Evolutionary conservation across 805 yeast species (phyloP).

Genomic region (Sungouiozyma ichnusensis): DNA sequence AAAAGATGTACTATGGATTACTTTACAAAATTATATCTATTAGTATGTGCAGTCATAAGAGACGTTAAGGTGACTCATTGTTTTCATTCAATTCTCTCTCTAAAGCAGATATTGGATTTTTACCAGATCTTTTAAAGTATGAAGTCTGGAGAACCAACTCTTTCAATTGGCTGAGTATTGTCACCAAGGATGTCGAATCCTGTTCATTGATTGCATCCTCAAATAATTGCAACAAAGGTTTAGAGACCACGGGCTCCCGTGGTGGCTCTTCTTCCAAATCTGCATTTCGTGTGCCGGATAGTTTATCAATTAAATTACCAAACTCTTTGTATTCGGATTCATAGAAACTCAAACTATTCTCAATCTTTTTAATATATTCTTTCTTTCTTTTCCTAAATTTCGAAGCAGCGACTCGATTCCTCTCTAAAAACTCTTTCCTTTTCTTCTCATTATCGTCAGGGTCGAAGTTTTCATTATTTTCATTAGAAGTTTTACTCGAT

Average conservation of each 20-base stretch:
- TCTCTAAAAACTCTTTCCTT: slow-evolving; percentile 65
- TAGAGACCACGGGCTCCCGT: not conserved
- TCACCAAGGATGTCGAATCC: not conserved
- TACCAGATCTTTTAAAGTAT: slow-evolving; percentile 1
- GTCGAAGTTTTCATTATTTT: slow-evolving; percentile 28
- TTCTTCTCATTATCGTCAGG: slow-evolving; percentile 59
- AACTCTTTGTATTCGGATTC: slow-evolving; percentile 56
- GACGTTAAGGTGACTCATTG: not conserved
- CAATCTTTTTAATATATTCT: slow-evolving; percentile 74
- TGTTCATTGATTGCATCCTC: slow-evolving; percentile 13
- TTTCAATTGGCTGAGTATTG: not conserved
- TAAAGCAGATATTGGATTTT: slow-evolving; percentile 4
- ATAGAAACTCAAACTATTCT: slow-evolving; percentile 62
- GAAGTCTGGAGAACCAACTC: not conserved
- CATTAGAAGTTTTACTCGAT: slow-evolving; percentile 1
- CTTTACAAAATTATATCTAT: no score
- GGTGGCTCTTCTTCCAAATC: not conserved
- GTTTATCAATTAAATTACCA: slow-evolving; percentile 2
- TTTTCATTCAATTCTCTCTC: not conserved
- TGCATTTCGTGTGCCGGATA: not conserved
- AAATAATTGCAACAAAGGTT: slow-evolving; percentile 5
- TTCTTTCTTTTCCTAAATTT: slow-evolving; percentile 93
- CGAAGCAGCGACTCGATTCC: slow-evolving; percentile 91
- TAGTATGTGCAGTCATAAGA: not conserved
- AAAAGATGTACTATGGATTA: no score